phyloP scores from a whole-genome alignment of 192 early-diverging fungal species.

The Backusella westeae region DNA sequence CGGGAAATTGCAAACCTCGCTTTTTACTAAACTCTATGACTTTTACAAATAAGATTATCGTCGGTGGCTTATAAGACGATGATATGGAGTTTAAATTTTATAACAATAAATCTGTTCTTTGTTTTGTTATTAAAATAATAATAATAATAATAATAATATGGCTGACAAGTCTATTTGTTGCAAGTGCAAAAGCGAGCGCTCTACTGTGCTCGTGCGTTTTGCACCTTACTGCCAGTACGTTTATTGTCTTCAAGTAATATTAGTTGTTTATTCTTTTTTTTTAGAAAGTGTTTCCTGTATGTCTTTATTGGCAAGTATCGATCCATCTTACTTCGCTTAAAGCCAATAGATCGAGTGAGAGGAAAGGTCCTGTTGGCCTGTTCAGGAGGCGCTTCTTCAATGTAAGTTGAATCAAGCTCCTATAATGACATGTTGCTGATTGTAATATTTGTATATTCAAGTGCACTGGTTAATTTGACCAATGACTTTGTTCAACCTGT shows the following conservation, averaged over 20 bases:
- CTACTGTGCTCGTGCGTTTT: slow-evolving; percentile 65
- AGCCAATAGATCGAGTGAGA: slow-evolving; percentile 32
- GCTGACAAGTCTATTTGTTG: slow-evolving; percentile 43
- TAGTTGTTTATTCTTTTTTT: not conserved
- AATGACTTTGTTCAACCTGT: slow-evolving; percentile 55
- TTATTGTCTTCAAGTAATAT: not conserved
- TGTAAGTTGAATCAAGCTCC: slow-evolving; percentile 38
- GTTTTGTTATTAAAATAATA: too few species aligned
- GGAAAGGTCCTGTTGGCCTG: slow-evolving; percentile 75
- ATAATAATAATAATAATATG: not conserved
- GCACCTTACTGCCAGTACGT: slow-evolving; percentile 76
- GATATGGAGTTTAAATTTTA: too few species aligned
- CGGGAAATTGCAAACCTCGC: too few species aligned
- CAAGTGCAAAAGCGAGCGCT: slow-evolving; percentile 74
- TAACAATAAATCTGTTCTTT: too few species aligned
- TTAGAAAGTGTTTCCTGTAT: slow-evolving; percentile 63
- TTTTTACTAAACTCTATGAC: too few species aligned
- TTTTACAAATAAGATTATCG: too few species aligned
- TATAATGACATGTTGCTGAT: not conserved
- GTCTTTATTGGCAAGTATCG: slow-evolving; percentile 70
- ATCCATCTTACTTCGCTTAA: slow-evolving; percentile 54
- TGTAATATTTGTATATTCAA: slow-evolving; percentile 19
- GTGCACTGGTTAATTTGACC: slow-evolving; percentile 64
- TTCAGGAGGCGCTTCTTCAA: slow-evolving; percentile 83
- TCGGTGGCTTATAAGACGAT: too few species aligned